Evolutionary conservation across 2,329 filamentous ascomycete species (phyloP).

Genomic region (Claviceps sp.): DNA sequence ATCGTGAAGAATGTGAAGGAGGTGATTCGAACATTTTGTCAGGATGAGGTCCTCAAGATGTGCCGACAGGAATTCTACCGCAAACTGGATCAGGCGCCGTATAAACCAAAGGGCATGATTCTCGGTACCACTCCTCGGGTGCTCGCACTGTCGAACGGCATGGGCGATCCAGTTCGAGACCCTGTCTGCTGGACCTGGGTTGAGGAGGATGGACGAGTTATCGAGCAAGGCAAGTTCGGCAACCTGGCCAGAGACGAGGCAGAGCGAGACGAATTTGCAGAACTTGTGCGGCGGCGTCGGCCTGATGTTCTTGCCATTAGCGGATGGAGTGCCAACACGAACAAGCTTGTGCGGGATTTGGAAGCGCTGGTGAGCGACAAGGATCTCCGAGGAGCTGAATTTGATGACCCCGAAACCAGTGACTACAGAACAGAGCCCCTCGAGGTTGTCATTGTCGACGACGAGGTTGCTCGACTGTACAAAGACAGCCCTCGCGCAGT

Average conservation of each 20-base stretch:
- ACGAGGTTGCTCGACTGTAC: constrained; percentile 93
- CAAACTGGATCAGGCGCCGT: constrained; percentile 88
- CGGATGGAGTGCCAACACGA: constrained; percentile 77
- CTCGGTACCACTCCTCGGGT: constrained; percentile 80
- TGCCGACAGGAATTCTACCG: constrained; percentile 82
- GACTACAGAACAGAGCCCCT: constrained; percentile 66
- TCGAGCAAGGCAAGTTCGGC: constrained; percentile 77
- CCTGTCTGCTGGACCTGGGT: constrained; percentile 85
- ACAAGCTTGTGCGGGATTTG: constrained; percentile 70
- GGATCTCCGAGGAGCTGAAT: constrained; percentile 66
- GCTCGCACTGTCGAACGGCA: constrained; percentile 74
- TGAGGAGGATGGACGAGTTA: constrained; percentile 78
- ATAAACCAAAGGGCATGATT: constrained; percentile 86
- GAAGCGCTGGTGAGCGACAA: constrained; percentile 67
- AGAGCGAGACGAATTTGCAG: constrained; percentile 57
- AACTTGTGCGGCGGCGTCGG: constrained; percentile 64
- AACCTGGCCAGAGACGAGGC: constrained; percentile 61
- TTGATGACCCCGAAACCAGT: constrained; percentile 62
- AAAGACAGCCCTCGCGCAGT: constrained; percentile 74
- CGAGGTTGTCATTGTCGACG: constrained; percentile 85
- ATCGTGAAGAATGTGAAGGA: constrained; percentile 92
- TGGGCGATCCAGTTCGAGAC: constrained; percentile 59
- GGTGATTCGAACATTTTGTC: constrained; percentile 82
- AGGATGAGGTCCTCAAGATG: constrained; percentile 77
- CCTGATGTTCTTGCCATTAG: constrained; percentile 86